Base-by-base conservation (phyloP, 2,329 filamentous ascomycete species). In the Exophiala phaeomuriformis region DNA sequence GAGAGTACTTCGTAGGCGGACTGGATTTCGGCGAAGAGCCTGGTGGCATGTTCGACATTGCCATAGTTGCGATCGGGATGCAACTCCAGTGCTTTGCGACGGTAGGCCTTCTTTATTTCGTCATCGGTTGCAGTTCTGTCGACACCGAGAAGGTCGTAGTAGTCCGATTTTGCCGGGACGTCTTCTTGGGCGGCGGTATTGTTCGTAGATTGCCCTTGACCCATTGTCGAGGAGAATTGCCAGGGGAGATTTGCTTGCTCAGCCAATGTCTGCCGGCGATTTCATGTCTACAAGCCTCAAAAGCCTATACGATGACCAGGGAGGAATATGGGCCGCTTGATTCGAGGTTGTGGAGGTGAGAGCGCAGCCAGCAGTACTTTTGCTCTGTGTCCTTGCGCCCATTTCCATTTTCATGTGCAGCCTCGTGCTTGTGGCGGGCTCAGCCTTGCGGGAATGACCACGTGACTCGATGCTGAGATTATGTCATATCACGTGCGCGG, bases 101-200 rank as follows among this genome's bases (percentile, higher is more conserved):
- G 83, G 71, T 98, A 98, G 9, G 90, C 90, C 65, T 89, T 95
- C 66, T 95, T 95, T 65, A 98, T 90, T 84, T 96, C 90, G 52
- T 94, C 87, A 42, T 90, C 86, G 4, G 83, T 83, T 33, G 89
- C 90, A 57, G 79, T 76, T 55, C 82, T 77, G 58, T 87, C 81
- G 10, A 96, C 75, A 4, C 78, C 83, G 3, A 97, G 79, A 35
- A 96, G 77, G 63, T 93, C 86, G 71, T 97, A 97, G 70, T 74
- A 74, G 53, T 74, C 72, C 2, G 63, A 62, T 49, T 69, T 69
- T 39, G 59, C 58, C 27, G 62, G 61, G 10, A 56, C 35, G n/a
- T 61, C 54, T 4, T 61, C 49, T 32, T 59, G 61, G 35, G 57
- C 47, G 12, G 61, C 47, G 12, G 61, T 37, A 41, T 58, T 61